A percentile compares a stretch with the other conserved stretches of the same genome.
These are phyloP conservation scores for Laburnicola sp. DNA, from an alignment of 2,329 filamentous ascomycete species.

Conservation along the genomic window DNA sequence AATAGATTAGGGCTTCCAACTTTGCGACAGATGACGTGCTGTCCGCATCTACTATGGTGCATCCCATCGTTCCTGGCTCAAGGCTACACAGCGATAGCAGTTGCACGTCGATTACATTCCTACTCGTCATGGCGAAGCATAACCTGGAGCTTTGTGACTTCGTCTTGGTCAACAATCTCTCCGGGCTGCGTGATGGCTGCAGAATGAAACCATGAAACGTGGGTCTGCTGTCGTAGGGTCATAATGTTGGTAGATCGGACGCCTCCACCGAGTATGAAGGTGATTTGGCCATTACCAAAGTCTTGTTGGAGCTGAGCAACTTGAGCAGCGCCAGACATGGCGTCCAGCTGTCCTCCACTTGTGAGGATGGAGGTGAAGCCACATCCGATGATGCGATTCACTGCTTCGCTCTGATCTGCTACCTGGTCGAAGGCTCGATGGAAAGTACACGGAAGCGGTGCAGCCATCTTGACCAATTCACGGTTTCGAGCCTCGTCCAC, in stretches of 20 bases:
- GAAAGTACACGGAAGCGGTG: slow-evolving; percentile 55
- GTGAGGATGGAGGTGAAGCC: slow-evolving; percentile 56
- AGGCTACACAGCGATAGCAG: no score
- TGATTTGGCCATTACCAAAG: slow-evolving; percentile 40
- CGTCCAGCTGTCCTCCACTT: slow-evolving; percentile 48
- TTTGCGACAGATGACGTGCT: no score
- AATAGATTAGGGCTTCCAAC: no score
- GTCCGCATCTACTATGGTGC: no score
- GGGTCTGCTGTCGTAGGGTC: slow-evolving; percentile 34
- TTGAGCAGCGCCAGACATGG: slow-evolving; percentile 39
- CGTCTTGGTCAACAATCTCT: slow-evolving; percentile 37
- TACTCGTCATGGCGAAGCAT: slow-evolving; percentile 4
- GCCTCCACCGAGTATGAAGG: slow-evolving; percentile 57
- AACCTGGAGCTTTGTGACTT: slow-evolving; percentile 25
- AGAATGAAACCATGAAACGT: slow-evolving; percentile 49
- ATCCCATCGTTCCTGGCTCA: no score
- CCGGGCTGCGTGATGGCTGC: slow-evolving; percentile 46
- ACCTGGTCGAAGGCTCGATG: slow-evolving; percentile 58
- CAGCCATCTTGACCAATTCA: slow-evolving; percentile 49
- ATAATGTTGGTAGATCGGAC: slow-evolving; percentile 52
- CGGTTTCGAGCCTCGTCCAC: slow-evolving; percentile 50
- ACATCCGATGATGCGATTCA: slow-evolving; percentile 45
- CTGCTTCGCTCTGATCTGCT: slow-evolving; percentile 29
- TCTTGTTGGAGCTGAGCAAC: slow-evolving; percentile 38
- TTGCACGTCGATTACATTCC: neutral